Percentiles rank a stretch among this genome's conserved stretches.
Evolutionary conservation across 2,329 filamentous ascomycete species (phyloP).

Genomic region (Aureobasidium uvarum): DNA sequence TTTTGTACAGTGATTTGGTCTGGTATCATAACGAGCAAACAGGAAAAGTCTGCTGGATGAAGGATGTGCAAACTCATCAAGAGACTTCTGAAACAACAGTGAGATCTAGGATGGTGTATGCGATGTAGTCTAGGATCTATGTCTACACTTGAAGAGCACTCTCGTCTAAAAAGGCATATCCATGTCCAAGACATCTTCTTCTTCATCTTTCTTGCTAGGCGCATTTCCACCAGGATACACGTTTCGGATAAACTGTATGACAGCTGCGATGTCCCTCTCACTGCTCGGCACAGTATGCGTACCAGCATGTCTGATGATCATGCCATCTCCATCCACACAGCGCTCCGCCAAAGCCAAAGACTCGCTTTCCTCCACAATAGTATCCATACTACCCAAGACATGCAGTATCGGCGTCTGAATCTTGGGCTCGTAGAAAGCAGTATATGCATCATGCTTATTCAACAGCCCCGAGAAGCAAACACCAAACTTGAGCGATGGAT

Average conservation of each 20-base stretch:
- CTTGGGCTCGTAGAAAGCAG: slow-evolving; percentile 69
- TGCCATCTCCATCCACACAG: slow-evolving; percentile 48
- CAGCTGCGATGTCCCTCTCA: slow-evolving; percentile 73
- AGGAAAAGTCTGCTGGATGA: too few species aligned
- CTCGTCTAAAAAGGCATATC: slow-evolving; percentile 57
- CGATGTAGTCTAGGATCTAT: background rate
- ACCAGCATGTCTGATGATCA: slow-evolving; percentile 71
- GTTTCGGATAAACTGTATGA: slow-evolving; percentile 68
- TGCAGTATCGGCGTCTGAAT: slow-evolving; percentile 77
- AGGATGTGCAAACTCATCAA: too few species aligned
- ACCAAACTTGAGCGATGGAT: slow-evolving; percentile 65
- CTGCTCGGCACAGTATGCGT: slow-evolving; percentile 82
- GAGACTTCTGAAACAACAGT: background rate
- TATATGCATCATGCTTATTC: slow-evolving; percentile 56
- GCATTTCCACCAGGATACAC: slow-evolving; percentile 43
- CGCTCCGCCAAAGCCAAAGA: slow-evolving; percentile 65
- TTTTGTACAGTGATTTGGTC: background rate
- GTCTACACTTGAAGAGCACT: background rate
- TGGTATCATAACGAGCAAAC: too few species aligned
- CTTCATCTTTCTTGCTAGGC: slow-evolving; percentile 35
- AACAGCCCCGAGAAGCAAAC: slow-evolving; percentile 78
- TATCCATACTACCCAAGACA: slow-evolving; percentile 79
- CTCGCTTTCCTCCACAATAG: slow-evolving; percentile 76
- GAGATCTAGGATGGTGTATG: background rate
- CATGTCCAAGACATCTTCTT: slow-evolving; percentile 64